phyloP scores from a whole-genome alignment of 306 rosid genomes.

The Rosa rugosa region DNA sequence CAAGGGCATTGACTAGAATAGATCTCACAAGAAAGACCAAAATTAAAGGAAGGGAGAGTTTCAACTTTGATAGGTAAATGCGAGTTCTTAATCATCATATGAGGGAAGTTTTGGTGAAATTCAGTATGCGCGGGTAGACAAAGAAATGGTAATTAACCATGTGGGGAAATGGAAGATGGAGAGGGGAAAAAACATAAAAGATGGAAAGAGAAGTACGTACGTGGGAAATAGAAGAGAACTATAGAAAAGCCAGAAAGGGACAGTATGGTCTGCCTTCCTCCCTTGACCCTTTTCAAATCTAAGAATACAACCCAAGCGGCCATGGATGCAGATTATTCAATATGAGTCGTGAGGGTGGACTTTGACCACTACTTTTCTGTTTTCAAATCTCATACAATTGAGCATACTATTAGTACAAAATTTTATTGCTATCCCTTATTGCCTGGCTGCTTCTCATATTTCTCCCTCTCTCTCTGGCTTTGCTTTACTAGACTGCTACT shows the following conservation, averaged over 20 bases:
- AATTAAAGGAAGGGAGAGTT: not conserved
- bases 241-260: constrained; percentile 35
- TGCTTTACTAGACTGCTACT: constrained; percentile 13
- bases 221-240: not conserved
- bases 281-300: constrained; percentile 56
- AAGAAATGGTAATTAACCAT: not conserved
- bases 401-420: not conserved
- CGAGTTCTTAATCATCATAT: not conserved
- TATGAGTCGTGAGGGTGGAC: constrained; percentile 35
- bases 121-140: not conserved
- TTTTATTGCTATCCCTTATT: not conserved
- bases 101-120: not conserved
- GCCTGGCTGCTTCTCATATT: constrained; percentile 27
- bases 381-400: not conserved
- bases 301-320: not conserved
- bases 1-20: not conserved
- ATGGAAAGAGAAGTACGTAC: not conserved
- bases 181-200: not conserved
- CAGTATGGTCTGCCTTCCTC: constrained; percentile 46
- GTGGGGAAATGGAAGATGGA: not conserved
- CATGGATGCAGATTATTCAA: not conserved
- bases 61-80: not conserved
- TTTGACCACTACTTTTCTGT: constrained; percentile 85
- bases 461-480: constrained; percentile 18
- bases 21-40: not conserved